Conservation (phyloP, 148 eudicot species). For the Heliosperma pusillum region DNA sequence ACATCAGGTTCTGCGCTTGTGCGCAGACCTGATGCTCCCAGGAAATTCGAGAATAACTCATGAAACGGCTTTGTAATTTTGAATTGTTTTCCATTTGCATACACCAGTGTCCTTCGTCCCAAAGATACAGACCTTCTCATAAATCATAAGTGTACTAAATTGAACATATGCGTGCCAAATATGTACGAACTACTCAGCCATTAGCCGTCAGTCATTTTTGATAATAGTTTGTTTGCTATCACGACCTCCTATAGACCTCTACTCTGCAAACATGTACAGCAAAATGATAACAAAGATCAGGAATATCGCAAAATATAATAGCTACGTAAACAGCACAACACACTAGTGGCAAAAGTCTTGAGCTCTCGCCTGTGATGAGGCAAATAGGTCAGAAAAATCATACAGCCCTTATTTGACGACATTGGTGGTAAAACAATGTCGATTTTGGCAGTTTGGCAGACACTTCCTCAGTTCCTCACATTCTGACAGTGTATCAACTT, state of each 20-base stretch:
- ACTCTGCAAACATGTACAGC: slow-evolving; percentile 13
- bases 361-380: no score
- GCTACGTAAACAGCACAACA: no score
- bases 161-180: neutral
- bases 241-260: neutral
- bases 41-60: slow-evolving; percentile 3
- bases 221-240: neutral
- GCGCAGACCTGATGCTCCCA: slow-evolving; percentile 1
- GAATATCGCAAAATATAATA: no score
- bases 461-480: no score
- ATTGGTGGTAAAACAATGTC: no score
- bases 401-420: no score
- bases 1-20: neutral
- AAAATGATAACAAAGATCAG: neutral
- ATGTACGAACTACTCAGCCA: neutral
- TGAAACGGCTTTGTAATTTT: neutral
- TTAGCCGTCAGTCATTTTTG: neutral
- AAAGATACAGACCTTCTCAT: slow-evolving; percentile 30
- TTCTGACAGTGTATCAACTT: no score
- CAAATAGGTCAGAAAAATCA: no score
- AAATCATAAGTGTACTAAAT: neutral
- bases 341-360: no score
- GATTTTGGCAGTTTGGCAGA: no score
- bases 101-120: slow-evolving; percentile 12
- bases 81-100: neutral